phyloP scores from a whole-genome alignment of 2,329 filamentous ascomycete genomes.

The Grosmannia clavigera region DNA sequence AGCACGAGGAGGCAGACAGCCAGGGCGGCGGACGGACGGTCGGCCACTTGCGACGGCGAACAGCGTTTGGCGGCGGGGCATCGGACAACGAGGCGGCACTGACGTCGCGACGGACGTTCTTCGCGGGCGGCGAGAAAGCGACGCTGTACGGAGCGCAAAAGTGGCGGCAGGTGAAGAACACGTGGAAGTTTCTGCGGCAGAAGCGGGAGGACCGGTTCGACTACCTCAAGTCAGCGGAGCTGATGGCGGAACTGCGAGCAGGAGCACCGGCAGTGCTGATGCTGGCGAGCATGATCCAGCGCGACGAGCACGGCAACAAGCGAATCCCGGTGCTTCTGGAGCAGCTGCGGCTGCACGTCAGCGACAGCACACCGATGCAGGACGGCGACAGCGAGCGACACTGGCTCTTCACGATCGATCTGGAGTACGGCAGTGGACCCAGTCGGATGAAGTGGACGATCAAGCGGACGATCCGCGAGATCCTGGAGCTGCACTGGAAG shows the following conservation, averaged over 20 bases:
- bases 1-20: constrained; percentile 38
- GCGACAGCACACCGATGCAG: constrained; percentile 61
- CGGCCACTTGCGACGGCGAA: constrained; percentile 54
- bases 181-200: constrained; percentile 64
- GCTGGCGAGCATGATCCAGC: constrained; percentile 92
- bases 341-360: constrained; percentile 80
- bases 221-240: constrained; percentile 86
- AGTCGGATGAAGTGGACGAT: constrained; percentile 97
- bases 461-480: constrained; percentile 74
- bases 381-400: constrained; percentile 56
- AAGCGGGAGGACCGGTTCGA: constrained; percentile 84
- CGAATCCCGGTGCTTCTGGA: constrained; percentile 90
- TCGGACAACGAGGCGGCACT: constrained; percentile 45
- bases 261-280: constrained; percentile 89
- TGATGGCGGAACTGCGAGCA: constrained; percentile 89
- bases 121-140: constrained; percentile 52
- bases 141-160: constrained; percentile 67
- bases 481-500: constrained; percentile 82
- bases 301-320: constrained; percentile 91
- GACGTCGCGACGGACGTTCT: constrained; percentile 41
- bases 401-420: constrained; percentile 76
- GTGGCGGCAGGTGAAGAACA: constrained; percentile 89
- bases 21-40: constrained; percentile 34
- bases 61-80: constrained; percentile 48
- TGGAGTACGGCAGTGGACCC: constrained; percentile 91